A percentile compares a stretch with the other conserved stretches of the same genome.
phyloP scores from a whole-genome alignment of 306 rosid species.

The Sicyos edulis region DNA sequence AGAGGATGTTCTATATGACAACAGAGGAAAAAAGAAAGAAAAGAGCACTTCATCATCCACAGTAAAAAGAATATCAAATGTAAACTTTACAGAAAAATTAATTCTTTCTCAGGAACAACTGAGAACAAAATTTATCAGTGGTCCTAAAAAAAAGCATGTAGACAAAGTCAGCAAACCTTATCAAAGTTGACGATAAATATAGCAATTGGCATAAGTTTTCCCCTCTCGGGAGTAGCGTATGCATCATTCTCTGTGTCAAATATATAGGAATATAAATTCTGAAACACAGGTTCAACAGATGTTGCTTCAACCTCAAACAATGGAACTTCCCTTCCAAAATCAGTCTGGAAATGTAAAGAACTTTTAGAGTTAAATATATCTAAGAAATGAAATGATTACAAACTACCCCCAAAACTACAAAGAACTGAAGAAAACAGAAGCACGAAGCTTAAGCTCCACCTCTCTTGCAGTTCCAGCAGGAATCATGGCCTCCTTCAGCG shows the following conservation, averaged over 20 bases:
- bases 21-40: constrained; percentile 10
- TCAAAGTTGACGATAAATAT: constrained; percentile 87
- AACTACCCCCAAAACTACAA: too few species aligned
- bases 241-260: constrained; percentile 51
- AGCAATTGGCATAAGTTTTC: constrained; percentile 60
- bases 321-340: constrained; percentile 86
- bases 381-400: too few species aligned
- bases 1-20: neutral
- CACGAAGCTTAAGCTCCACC: constrained; percentile 35
- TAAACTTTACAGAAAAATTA: neutral
- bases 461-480: constrained; percentile 85
- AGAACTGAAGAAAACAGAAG: constrained; percentile 14
- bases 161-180: constrained; percentile 44
- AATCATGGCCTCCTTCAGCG: constrained; percentile 77
- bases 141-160: neutral
- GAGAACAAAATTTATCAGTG: neutral
- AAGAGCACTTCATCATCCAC: neutral
- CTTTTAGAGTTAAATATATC: neutral
- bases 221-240: constrained; percentile 48
- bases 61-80: neutral
- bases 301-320: constrained; percentile 89
- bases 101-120: neutral
- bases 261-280: constrained; percentile 69
- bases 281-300: constrained; percentile 71
- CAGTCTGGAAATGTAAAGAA: constrained; percentile 42